A percentile compares a stretch with the other conserved stretches of the same genome.
Evolutionary conservation across 1,284 basidiomycete genomes (phyloP).

Genomic region (Gomphus sp.): DNA sequence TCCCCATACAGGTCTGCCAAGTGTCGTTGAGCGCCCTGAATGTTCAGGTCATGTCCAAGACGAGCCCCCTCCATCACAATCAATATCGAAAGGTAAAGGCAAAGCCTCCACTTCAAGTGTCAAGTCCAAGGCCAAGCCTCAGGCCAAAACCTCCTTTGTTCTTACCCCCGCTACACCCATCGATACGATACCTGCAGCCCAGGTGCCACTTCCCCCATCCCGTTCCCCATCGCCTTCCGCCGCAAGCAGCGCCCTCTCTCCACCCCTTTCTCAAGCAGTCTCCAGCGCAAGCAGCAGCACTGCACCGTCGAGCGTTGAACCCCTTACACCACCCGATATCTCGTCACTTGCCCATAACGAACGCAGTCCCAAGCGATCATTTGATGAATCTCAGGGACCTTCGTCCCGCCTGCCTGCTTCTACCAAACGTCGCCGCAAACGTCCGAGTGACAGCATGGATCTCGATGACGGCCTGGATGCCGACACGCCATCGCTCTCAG

Average conservation of each 20-base stretch:
- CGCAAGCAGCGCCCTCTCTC: slow-evolving; percentile 19
- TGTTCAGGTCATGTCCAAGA: slow-evolving; percentile 22
- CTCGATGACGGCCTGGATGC: neutral
- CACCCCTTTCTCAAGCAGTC: slow-evolving; percentile 16
- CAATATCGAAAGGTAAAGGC: slow-evolving; percentile 17
- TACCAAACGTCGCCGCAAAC: neutral
- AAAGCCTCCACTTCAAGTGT: neutral
- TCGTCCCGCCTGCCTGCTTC: slow-evolving; percentile 3
- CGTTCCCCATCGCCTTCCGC: slow-evolving; percentile 21
- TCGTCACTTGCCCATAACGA: slow-evolving; percentile 15
- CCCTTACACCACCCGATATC: slow-evolving; percentile 9
- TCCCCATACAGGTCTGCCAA: slow-evolving; percentile 72
- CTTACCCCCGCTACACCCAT: slow-evolving; percentile 16
- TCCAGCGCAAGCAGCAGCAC: slow-evolving; percentile 25
- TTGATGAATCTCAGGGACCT: slow-evolving; percentile 49
- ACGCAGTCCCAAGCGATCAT: slow-evolving; percentile 54
- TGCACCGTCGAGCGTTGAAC: slow-evolving; percentile 26
- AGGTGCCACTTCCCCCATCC: slow-evolving; percentile 29
- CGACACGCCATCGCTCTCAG: slow-evolving; percentile 33
- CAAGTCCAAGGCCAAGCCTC: slow-evolving; percentile 8
- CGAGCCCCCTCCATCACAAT: slow-evolving; percentile 14
- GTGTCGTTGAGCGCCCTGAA: slow-evolving; percentile 47
- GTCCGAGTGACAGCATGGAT: neutral
- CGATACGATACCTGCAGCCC: slow-evolving; percentile 18
- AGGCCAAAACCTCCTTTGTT: slow-evolving; percentile 15